A percentile compares a stretch with the other conserved stretches of the same genome.
Conservation (phyloP, 306 rosid species). For the Carpinus viminea region DNA sequence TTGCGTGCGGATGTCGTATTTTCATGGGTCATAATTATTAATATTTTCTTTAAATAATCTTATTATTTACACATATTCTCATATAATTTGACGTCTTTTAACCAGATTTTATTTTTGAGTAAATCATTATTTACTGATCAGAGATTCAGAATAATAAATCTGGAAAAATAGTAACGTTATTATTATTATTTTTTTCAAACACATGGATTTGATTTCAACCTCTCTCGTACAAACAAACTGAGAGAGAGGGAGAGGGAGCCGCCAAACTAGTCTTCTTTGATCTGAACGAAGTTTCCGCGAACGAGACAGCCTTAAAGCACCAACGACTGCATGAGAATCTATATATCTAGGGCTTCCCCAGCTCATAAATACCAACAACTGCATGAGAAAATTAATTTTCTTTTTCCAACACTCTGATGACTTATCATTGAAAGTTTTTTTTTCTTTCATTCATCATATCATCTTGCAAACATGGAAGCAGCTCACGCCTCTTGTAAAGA, state of each 20-base stretch:
- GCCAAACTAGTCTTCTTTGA: conserved; percentile 11
- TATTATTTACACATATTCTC: too few species aligned
- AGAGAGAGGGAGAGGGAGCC: neutral
- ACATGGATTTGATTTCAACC: conserved; percentile 45
- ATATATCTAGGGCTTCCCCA: neutral
- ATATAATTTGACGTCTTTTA: too few species aligned
- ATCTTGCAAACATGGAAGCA: conserved; percentile 19
- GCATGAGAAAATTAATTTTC: neutral
- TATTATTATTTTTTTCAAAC: conserved; percentile 38
- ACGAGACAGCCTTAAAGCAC: neutral
- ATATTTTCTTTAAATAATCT: too few species aligned
- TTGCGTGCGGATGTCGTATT: neutral
- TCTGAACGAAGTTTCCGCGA: conserved; percentile 11
- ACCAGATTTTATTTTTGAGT: too few species aligned
- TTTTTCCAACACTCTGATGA: neutral
- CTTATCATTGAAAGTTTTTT: neutral
- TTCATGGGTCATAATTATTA: neutral
- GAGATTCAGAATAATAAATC: neutral
- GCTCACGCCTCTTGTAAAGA: neutral
- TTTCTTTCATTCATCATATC: neutral
- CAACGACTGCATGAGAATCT: neutral
- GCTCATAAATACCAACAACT: neutral
- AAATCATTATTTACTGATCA: too few species aligned
- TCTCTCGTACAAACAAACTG: neutral
- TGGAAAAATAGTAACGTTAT: too few species aligned